Evolutionary conservation across 768 basidiomycete species (phyloP).

Genomic region (Suillus brevipes): DNA sequence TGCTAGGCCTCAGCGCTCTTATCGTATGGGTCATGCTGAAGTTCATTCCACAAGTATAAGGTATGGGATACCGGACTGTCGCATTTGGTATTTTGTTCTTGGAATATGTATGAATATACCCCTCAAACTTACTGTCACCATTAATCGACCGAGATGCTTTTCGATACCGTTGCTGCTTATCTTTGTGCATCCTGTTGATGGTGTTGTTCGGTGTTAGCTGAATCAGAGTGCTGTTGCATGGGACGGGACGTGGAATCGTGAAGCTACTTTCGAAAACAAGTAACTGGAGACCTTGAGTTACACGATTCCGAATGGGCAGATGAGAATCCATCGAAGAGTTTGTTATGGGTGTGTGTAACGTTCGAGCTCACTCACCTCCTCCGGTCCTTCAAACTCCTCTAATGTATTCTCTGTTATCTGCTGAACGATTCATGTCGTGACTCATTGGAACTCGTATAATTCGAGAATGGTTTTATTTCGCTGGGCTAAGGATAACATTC

Average conservation of each 20-base stretch:
- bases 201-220: background rate
- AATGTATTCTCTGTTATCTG: no score
- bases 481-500: no score
- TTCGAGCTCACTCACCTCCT: background rate
- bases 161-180: background rate
- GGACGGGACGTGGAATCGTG: background rate
- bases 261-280: background rate
- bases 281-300: background rate
- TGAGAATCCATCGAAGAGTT: background rate
- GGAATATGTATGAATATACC: background rate
- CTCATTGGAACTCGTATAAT: no score
- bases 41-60: background rate
- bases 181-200: background rate
- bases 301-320: background rate
- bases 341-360: background rate
- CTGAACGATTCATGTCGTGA: no score
- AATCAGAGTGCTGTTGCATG: background rate
- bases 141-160: background rate
- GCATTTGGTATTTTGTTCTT: background rate
- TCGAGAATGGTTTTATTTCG: no score
- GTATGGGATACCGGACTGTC: background rate
- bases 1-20: constrained; percentile 27
- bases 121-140: background rate
- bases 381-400: background rate
- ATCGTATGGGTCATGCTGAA: constrained; percentile 27